A percentile compares a stretch with the other conserved stretches of the same genome.
phyloP scores from a whole-genome alignment of 2,329 filamentous ascomycete species.

The Didymellaceae sp. region DNA sequence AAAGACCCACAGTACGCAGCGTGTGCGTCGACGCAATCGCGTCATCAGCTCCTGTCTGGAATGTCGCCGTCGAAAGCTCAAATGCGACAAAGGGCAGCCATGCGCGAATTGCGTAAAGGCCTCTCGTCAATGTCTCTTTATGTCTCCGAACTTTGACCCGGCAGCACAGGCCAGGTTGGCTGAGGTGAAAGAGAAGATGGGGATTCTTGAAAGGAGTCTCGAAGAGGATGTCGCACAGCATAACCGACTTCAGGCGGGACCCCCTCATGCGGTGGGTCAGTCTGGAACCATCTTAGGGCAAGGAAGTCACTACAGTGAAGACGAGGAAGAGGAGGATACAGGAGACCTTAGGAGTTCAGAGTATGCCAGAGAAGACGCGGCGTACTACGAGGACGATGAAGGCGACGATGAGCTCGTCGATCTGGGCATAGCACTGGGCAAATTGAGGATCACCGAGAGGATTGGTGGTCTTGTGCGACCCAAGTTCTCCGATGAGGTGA shows the following conservation, averaged over 20 bases:
- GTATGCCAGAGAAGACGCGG: constrained; percentile 69
- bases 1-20: constrained; percentile 30
- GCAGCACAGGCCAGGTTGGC: constrained; percentile 73
- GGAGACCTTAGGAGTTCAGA: constrained; percentile 67
- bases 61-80: constrained; percentile 73
- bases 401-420: constrained; percentile 75
- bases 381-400: constrained; percentile 66
- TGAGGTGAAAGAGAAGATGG: constrained; percentile 81
- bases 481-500: constrained; percentile 72
- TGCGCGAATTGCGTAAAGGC: constrained; percentile 70
- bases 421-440: constrained; percentile 73
- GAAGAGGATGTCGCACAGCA: constrained; percentile 70
- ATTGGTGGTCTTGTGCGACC: constrained; percentile 76
- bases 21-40: constrained; percentile 47
- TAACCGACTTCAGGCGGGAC: constrained; percentile 1
- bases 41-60: constrained; percentile 50
- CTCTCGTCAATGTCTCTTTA: constrained; percentile 64
- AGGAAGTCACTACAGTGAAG: constrained; percentile 61
- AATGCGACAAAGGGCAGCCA: constrained; percentile 76
- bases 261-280: neutral
- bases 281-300: neutral
- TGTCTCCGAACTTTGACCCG: constrained; percentile 72
- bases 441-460: constrained; percentile 74
- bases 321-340: constrained; percentile 63
- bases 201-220: constrained; percentile 71